Conservation (phyloP, 768 basidiomycete genomes). For the Naganishia vaughanmartiniae region DNA sequence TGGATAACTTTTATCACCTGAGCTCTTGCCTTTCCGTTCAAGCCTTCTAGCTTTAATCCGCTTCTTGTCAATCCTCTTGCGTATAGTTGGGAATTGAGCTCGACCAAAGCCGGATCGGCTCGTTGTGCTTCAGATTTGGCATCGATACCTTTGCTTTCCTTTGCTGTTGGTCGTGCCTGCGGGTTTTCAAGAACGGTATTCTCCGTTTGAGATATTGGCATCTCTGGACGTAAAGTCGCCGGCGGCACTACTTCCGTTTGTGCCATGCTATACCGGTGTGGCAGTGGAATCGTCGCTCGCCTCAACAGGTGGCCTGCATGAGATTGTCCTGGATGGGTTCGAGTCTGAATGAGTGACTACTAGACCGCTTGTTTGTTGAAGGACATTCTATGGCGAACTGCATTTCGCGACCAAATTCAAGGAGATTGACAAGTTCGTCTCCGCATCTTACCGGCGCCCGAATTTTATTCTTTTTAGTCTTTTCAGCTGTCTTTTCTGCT, state of each 20-base stretch:
- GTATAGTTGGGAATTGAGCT: conserved; percentile 36
- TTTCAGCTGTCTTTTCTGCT: background rate
- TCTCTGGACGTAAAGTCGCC: background rate
- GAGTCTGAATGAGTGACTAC: background rate
- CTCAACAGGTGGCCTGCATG: background rate
- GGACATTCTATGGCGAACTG: background rate
- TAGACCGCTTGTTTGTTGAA: conserved; percentile 11
- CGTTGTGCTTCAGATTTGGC: background rate
- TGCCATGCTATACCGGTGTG: background rate
- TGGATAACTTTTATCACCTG: conserved; percentile 32
- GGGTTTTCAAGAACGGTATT: background rate
- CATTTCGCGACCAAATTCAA: background rate
- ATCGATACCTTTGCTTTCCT: background rate
- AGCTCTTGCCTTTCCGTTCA: conserved; percentile 29
- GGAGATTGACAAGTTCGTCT: background rate
- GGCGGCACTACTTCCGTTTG: background rate
- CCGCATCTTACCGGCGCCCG: background rate
- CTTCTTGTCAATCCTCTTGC: conserved; percentile 34
- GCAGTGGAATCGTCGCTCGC: background rate
- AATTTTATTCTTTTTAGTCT: background rate
- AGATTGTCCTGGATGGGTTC: background rate
- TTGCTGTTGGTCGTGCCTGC: background rate
- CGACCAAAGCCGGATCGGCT: conserved; percentile 8
- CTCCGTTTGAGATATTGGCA: background rate
- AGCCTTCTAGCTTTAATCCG: conserved; percentile 30